Evolutionary conservation across 2,329 filamentous ascomycete genomes (phyloP).

Genomic region (Penicillium sp.): DNA sequence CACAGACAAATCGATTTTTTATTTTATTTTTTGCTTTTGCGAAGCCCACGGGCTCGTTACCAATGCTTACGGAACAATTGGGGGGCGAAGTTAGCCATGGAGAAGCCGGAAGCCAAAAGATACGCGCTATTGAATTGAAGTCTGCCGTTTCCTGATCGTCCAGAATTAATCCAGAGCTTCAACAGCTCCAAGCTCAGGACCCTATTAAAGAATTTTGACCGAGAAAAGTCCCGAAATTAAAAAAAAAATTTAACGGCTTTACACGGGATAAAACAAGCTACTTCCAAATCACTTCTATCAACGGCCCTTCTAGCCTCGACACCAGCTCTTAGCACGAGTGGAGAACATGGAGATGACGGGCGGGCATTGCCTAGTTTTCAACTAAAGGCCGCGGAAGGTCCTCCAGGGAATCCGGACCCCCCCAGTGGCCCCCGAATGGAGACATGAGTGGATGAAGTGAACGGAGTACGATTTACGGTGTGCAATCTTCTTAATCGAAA

Average conservation of each 20-base stretch:
- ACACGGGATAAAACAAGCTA: conserved; percentile 3
- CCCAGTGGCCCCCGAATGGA: conserved; percentile 5
- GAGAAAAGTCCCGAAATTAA: neutral
- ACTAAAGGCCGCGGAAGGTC: conserved; percentile 23
- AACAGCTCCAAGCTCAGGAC: neutral
- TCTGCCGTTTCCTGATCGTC: conserved; percentile 1
- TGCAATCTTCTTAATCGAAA: neutral
- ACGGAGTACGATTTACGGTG: neutral
- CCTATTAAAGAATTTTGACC: neutral
- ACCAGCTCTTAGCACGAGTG: conserved; percentile 9
- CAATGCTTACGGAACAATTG: neutral
- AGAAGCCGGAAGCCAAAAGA: neutral
- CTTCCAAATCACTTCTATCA: neutral
- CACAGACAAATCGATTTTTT: conserved; percentile 24
- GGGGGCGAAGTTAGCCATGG: neutral
- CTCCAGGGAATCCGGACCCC: conserved; percentile 14
- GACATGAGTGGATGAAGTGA: neutral
- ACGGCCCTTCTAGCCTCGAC: conserved; percentile 8
- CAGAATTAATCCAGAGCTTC: neutral
- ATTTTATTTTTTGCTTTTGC: neutral
- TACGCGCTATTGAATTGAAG: conserved; percentile 5
- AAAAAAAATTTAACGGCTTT: neutral
- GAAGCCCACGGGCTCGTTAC: conserved; percentile 10
- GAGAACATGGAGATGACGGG: conserved; percentile 25
- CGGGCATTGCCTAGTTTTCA: conserved; percentile 26